Percentiles rank a stretch among this genome's conserved stretches.
Conservation (phyloP, 2,329 filamentous ascomycete species). For the Fusarium fracticaudum region DNA sequence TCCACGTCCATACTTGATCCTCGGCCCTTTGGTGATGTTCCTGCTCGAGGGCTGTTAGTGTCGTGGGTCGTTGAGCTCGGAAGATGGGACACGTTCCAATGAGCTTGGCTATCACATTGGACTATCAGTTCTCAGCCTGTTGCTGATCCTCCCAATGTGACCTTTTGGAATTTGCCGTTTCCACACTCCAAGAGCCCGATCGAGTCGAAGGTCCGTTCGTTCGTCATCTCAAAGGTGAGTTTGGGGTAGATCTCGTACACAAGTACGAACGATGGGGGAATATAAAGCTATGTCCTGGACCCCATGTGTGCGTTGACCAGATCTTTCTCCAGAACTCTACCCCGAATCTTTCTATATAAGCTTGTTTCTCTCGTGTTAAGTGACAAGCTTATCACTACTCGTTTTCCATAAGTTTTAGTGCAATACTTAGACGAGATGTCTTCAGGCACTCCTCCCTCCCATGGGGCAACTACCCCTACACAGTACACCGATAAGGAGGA, state of each 20-base stretch:
- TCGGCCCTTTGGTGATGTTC: slow-evolving; percentile 23
- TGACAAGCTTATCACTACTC: neutral
- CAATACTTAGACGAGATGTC: slow-evolving; percentile 27
- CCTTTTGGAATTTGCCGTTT: slow-evolving; percentile 7
- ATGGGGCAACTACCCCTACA: slow-evolving; percentile 40
- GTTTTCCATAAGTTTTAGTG: neutral
- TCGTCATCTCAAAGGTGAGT: slow-evolving; percentile 23
- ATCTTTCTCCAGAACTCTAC: slow-evolving; percentile 1
- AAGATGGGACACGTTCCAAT: slow-evolving; percentile 3
- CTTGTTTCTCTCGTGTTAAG: neutral
- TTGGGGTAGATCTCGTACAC: slow-evolving; percentile 17
- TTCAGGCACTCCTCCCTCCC: slow-evolving; percentile 30
- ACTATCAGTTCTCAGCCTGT: slow-evolving; percentile 9
- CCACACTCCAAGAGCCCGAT: slow-evolving; percentile 4
- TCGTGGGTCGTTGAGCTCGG: slow-evolving; percentile 24
- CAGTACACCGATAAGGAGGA: slow-evolving; percentile 38
- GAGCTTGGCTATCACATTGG: neutral
- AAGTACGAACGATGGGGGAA: neutral
- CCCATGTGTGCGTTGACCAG: slow-evolving; percentile 5
- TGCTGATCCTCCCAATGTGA: slow-evolving; percentile 15
- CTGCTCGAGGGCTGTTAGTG: slow-evolving; percentile 25
- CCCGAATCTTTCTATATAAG: neutral
- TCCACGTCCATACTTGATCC: slow-evolving; percentile 16
- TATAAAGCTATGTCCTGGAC: slow-evolving; percentile 23
- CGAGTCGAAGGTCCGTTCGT: slow-evolving; percentile 14